Evolutionary conservation across 2,329 filamentous ascomycete species (phyloP).

Genomic region (Didymella arachidicola): DNA sequence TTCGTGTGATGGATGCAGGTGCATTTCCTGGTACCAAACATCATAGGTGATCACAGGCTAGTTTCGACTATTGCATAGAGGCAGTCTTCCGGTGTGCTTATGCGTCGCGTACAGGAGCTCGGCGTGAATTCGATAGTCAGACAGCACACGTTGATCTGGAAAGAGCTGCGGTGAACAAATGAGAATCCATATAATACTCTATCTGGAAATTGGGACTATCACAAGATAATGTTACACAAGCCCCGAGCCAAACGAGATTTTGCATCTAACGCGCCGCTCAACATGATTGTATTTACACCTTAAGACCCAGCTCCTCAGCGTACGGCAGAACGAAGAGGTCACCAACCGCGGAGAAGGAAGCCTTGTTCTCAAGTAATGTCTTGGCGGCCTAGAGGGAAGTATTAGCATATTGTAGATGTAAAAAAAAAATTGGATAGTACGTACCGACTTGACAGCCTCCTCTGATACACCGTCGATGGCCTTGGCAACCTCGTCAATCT

Average conservation of each 20-base stretch:
- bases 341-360: constrained; percentile 86
- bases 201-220: constrained; percentile 52
- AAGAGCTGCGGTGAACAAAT: constrained; percentile 7
- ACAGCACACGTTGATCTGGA: not conserved
- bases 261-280: constrained; percentile 37
- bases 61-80: too few species aligned
- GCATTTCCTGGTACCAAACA: too few species aligned
- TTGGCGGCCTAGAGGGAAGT: constrained; percentile 74
- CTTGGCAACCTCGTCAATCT: constrained; percentile 81
- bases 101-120: not conserved
- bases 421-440: constrained; percentile 46
- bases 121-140: not conserved
- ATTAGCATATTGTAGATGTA: constrained; percentile 29
- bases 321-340: constrained; percentile 91
- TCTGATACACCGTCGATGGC: constrained; percentile 80
- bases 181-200: constrained; percentile 48
- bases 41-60: too few species aligned
- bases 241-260: constrained; percentile 43
- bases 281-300: constrained; percentile 73
- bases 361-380: constrained; percentile 85
- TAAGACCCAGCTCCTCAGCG: constrained; percentile 91
- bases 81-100: too few species aligned
- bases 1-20: not conserved
- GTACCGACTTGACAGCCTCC: constrained; percentile 85
- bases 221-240: constrained; percentile 54